Evolutionary conservation across 331 rosid genomes (phyloP).

Genomic region (Rosa hybrid): DNA sequence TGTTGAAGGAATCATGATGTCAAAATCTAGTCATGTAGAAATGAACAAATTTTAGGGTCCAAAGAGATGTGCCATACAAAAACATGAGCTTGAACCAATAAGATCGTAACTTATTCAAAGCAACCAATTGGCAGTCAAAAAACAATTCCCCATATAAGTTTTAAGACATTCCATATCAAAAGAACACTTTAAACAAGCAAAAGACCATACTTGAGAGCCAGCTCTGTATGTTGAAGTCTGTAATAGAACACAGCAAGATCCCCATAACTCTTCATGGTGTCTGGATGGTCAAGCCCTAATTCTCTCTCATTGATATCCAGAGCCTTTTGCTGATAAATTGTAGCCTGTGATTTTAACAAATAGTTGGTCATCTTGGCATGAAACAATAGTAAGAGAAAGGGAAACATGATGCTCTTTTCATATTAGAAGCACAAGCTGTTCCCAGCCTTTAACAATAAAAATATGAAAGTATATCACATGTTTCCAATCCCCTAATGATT

Average conservation of each 20-base stretch:
- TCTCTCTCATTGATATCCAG: conserved; percentile 98
- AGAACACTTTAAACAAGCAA: conserved; percentile 21
- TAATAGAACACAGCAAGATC: conserved; percentile 99
- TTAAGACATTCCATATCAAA: conserved; percentile 15
- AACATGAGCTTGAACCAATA: background rate
- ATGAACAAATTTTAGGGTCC: background rate
- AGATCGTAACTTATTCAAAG: background rate
- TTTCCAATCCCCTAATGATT: background rate
- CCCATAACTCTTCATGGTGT: conserved; percentile 99
- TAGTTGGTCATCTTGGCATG: conserved; percentile 17
- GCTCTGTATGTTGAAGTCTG: conserved; percentile 97
- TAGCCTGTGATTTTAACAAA: conserved; percentile 66
- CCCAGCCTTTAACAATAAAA: background rate
- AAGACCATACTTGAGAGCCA: conserved; percentile 88
- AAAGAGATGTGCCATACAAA: background rate
- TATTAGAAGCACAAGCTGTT: conserved; percentile 2
- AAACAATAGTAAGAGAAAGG: conserved; percentile 21
- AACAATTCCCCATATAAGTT: background rate
- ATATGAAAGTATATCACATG: background rate
- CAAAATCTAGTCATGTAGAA: background rate
- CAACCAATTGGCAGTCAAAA: background rate
- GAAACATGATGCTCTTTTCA: background rate
- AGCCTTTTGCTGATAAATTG: conserved; percentile 97
- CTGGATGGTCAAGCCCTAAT: conserved; percentile 98
- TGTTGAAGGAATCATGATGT: background rate